Conservation (phyloP, 2,329 filamentous ascomycete genomes). For the Magnaporthiopsis poae region DNA sequence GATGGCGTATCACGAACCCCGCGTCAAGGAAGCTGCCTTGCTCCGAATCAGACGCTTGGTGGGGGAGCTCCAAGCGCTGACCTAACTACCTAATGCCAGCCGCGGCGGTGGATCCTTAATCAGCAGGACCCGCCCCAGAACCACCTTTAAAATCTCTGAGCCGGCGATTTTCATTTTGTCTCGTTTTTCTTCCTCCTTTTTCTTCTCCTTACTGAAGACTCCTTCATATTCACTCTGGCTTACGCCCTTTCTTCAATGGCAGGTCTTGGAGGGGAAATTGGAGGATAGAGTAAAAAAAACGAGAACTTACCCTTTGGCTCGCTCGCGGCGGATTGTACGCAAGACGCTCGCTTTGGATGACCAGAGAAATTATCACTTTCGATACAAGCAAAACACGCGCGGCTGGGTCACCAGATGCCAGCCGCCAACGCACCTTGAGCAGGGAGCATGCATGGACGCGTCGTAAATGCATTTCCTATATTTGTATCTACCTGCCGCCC, state of each 20-base stretch:
- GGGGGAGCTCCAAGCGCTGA: too few species aligned
- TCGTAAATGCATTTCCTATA: neutral
- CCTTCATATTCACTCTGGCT: conserved; percentile 61
- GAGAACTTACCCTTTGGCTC: conserved; percentile 50
- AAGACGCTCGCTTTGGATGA: conserved; percentile 17
- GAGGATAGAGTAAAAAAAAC: conserved; percentile 49
- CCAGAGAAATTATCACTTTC: conserved; percentile 27
- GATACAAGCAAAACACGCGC: conserved; percentile 19
- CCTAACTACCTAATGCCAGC: too few species aligned
- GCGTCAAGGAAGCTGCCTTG: too few species aligned
- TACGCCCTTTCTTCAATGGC: conserved; percentile 41
- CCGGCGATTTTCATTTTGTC: neutral
- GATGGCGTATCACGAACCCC: too few species aligned
- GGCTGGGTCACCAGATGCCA: neutral
- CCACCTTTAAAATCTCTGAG: neutral
- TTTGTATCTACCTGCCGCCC: neutral
- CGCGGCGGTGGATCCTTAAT: neutral
- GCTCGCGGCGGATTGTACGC: conserved; percentile 17
- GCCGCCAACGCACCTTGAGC: neutral
- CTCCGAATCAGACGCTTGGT: too few species aligned
- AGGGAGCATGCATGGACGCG: neutral
- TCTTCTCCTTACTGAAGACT: conserved; percentile 35
- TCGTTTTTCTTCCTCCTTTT: conserved; percentile 15
- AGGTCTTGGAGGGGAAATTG: conserved; percentile 59
- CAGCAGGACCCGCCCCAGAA: neutral